Conservation (phyloP, 495 filamentous ascomycete genomes). For the Acidomyces sp. region DNA sequence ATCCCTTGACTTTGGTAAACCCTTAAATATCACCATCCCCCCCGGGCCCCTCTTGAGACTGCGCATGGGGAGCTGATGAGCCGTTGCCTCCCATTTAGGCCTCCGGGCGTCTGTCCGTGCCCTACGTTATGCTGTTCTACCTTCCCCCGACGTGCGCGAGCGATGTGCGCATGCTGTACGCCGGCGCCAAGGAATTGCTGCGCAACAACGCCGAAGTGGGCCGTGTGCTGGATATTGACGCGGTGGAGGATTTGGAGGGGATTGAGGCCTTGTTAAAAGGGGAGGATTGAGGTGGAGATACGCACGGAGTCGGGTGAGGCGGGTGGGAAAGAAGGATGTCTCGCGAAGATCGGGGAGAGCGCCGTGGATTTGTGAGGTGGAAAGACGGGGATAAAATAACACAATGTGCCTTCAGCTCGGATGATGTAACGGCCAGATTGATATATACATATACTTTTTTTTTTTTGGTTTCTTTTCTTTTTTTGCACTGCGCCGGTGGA, state of each 20-base stretch:
- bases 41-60: too few species aligned
- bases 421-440: too few species aligned
- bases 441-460: too few species aligned
- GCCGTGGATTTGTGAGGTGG: neutral
- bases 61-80: neutral
- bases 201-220: conserved; percentile 77
- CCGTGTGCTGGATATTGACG: conserved; percentile 65
- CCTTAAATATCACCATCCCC: too few species aligned
- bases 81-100: conserved; percentile 34
- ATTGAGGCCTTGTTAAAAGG: conserved; percentile 52
- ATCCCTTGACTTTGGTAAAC: conserved; percentile 69
- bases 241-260: conserved; percentile 59
- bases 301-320: conserved; percentile 1
- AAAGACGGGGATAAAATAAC: too few species aligned
- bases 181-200: conserved; percentile 88
- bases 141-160: conserved; percentile 78
- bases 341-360: neutral
- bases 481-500: too few species aligned
- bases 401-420: too few species aligned
- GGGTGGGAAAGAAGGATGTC: neutral
- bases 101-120: conserved; percentile 52
- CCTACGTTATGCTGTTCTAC: conserved; percentile 89
- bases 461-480: too few species aligned
- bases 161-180: conserved; percentile 82
- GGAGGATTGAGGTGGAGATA: conserved; percentile 14